These are phyloP conservation scores for Tephrocybe sp. DNA, from an alignment of 768 basidiomycete species.

Conservation along the genomic window DNA sequence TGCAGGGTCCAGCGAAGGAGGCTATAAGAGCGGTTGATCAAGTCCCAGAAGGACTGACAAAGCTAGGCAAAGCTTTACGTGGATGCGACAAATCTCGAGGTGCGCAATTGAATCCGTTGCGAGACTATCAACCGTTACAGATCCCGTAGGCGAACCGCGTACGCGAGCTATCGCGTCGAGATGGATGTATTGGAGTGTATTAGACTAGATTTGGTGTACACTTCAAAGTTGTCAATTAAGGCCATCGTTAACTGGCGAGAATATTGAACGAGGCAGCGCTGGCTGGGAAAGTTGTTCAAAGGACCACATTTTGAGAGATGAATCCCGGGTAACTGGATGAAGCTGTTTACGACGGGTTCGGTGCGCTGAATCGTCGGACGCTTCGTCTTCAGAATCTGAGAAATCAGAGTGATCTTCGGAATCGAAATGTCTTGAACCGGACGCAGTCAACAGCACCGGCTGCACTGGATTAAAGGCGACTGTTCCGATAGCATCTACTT, in stretches of 20 bases:
- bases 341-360: constrained; percentile 6
- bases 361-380: neutral
- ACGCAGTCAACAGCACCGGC: constrained; percentile 57
- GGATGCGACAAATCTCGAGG: constrained; percentile 29
- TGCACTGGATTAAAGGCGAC: constrained; percentile 69
- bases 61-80: constrained; percentile 31
- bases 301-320: constrained; percentile 32
- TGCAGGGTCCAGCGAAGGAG: constrained; percentile 21
- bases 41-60: constrained; percentile 33
- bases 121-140: neutral
- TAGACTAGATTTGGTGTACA: no score
- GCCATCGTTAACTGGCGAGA: no score
- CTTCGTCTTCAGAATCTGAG: constrained; percentile 22
- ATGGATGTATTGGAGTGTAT: no score
- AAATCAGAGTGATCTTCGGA: constrained; percentile 17
- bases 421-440: constrained; percentile 77
- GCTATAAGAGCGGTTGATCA: constrained; percentile 29
- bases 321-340: constrained; percentile 30
- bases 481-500: constrained; percentile 68
- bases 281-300: constrained; percentile 5
- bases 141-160: neutral
- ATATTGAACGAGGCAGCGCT: neutral
- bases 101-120: neutral
- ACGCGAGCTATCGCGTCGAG: no score
- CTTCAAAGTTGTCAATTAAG: no score